Evolutionary conservation across 345 rosid genomes (phyloP).

Genomic region (Trapa incisa): DNA sequence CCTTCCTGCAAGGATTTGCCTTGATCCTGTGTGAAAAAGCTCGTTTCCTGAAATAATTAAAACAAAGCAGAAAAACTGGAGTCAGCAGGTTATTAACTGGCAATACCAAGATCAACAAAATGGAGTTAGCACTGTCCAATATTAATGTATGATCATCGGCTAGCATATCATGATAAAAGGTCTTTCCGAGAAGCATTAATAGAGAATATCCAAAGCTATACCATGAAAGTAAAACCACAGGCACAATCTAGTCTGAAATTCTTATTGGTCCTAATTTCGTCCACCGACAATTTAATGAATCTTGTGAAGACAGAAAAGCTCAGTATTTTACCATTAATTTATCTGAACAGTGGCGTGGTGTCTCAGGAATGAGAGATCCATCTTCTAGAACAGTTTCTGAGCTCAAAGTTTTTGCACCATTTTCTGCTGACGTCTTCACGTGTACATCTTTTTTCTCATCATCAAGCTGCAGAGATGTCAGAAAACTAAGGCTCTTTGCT

Average conservation of each 20-base stretch:
- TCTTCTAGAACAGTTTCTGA: constrained; percentile 23
- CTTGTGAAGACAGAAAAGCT: neutral
- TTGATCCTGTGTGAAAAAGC: constrained; percentile 5
- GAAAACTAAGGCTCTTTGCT: neutral
- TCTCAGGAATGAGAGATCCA: constrained; percentile 15
- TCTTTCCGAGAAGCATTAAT: too few relatives aligned
- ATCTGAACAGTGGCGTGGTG: constrained; percentile 19
- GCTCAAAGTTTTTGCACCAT: constrained; percentile 11
- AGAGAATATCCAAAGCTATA: too few relatives aligned
- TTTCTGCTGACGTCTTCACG: constrained; percentile 17
- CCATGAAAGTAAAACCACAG: too few relatives aligned
- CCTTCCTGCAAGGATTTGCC: neutral
- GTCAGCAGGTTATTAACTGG: too few relatives aligned
- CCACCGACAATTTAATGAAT: neutral
- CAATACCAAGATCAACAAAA: too few relatives aligned
- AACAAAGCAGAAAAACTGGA: neutral
- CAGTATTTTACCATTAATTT: constrained; percentile 38
- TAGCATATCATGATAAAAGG: too few relatives aligned
- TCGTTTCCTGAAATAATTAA: constrained; percentile 19
- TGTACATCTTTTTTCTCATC: constrained; percentile 20
- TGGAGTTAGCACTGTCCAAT: too few relatives aligned
- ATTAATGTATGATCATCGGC: too few relatives aligned
- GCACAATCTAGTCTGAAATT: too few relatives aligned
- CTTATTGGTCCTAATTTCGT: too few relatives aligned
- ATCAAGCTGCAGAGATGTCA: constrained; percentile 10